A percentile compares a stretch with the other conserved stretches of the same genome.
Conservation (phyloP, 2,329 filamentous ascomycete genomes). For the Monosporascus sp. region DNA sequence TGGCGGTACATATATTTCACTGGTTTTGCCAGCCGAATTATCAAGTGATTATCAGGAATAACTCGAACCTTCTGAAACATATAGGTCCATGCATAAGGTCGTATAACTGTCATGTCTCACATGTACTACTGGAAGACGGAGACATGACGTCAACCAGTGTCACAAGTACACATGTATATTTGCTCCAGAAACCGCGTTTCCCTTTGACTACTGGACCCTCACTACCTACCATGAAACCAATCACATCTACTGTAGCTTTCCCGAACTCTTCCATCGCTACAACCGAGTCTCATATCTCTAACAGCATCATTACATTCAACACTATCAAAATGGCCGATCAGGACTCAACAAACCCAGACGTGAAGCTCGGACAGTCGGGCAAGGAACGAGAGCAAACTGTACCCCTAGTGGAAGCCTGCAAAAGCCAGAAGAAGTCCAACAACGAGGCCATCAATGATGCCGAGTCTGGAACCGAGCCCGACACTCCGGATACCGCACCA, state of each 20-base stretch:
- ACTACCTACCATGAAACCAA: neutral
- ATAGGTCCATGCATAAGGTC: neutral
- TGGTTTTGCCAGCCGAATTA: too few relatives aligned
- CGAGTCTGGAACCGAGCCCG: neutral
- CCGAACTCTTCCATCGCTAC: neutral
- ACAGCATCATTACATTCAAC: neutral
- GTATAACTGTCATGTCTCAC: neutral
- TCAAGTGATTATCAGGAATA: too few relatives aligned
- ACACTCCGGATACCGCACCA: neutral
- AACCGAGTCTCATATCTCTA: neutral
- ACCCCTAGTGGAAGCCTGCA: neutral
- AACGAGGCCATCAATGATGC: neutral
- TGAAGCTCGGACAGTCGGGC: neutral
- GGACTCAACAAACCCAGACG: neutral
- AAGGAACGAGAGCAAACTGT: neutral
- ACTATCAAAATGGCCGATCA: neutral
- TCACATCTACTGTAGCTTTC: neutral
- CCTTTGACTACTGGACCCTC: neutral
- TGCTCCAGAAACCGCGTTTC: neutral
- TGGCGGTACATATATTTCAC: too few relatives aligned
- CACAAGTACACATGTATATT: neutral
- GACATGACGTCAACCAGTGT: neutral
- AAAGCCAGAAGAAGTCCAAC: neutral
- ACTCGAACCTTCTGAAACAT: too few relatives aligned
- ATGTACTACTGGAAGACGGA: neutral